Evolutionary conservation across 208 protist species (phyloP), one percentile per base, ranked within the genome.

Genomic region (Wallacemonas sp.): DNA sequence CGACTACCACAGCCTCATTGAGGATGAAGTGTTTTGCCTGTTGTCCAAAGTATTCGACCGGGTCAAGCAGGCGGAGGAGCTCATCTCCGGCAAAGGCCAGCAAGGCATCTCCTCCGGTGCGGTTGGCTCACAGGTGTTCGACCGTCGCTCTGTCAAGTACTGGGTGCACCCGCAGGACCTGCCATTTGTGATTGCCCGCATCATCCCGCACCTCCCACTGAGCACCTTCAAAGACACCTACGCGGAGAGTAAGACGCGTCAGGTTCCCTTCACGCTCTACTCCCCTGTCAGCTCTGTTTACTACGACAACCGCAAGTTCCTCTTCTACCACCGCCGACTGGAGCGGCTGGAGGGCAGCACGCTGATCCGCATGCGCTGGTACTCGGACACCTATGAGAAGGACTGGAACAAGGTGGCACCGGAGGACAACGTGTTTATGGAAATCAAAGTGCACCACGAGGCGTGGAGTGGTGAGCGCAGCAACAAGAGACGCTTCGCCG

Each of bases 361-460:
- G 58, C 79, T 96, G 22, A 94, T 94, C 54, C 88, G 88, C 61
- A 93, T 92, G 80, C 88, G 88, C 51, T 94, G 88, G 86, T 96
- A 94, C 74, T 83, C 82, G 30, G 83, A 89, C 74, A 84, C 79
- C 17, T 84, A 90, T 72, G 80, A 79, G 31, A 58, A 78, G 46
- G 84, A 93, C 71, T 90, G 82, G 86, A 90, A 91, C 70, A 75
- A 72, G 55, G 42, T 93, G 26, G 27, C 51, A n/a, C 62, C 72
- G 5, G 55, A 79, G 31, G 82, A 91, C 42, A 86, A 78, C 58
- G 88, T 94, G 5, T 96, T 96, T 36, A 94, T 94, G 88, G 84
- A 96, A 51, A 93, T 94, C 60, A 96, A 96, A 47, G 83, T 94
- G 22, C 88, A 96, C 64, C 88, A 90, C 70, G 88, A 96, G 70